Percentiles rank a stretch among this genome's conserved stretches.
These are phyloP conservation scores for Fusarium sublunatum DNA, from an alignment of 2,329 filamentous ascomycete species.

Conservation along the genomic window DNA sequence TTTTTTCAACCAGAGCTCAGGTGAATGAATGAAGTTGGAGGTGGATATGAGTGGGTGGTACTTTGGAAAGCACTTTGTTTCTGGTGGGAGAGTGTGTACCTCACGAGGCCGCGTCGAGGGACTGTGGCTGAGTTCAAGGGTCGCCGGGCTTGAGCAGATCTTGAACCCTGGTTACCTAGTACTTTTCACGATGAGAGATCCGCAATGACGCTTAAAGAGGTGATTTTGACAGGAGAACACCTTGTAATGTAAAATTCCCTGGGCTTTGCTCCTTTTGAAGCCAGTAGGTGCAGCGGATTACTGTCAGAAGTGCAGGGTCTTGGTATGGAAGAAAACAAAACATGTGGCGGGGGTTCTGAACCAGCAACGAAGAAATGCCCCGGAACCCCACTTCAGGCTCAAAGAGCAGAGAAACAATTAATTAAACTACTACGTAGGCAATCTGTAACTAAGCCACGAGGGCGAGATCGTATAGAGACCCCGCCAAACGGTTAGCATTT, in stretches of 20 bases:
- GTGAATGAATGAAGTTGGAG: constrained; percentile 30
- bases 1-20: constrained; percentile 16
- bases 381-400: constrained; percentile 31
- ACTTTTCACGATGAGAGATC: neutral
- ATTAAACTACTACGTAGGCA: neutral
- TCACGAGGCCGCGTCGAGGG: constrained; percentile 38
- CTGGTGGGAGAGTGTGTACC: constrained; percentile 10
- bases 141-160: constrained; percentile 6
- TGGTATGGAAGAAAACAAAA: constrained; percentile 38
- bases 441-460: too few relatives aligned
- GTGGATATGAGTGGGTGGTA: constrained; percentile 8
- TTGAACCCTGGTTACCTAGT: constrained; percentile 10
- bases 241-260: too few relatives aligned
- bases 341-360: constrained; percentile 41
- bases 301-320: constrained; percentile 12
- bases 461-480: too few relatives aligned
- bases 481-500: too few relatives aligned
- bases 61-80: constrained; percentile 29
- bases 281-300: neutral
- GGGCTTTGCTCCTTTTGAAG: neutral
- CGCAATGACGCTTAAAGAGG: neutral
- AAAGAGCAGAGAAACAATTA: neutral
- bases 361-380: constrained; percentile 35
- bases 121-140: constrained; percentile 45
- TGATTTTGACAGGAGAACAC: too few relatives aligned